phyloP scores from a whole-genome alignment of 192 early-diverging fungal genomes.

The Lobulomyces angularis region DNA sequence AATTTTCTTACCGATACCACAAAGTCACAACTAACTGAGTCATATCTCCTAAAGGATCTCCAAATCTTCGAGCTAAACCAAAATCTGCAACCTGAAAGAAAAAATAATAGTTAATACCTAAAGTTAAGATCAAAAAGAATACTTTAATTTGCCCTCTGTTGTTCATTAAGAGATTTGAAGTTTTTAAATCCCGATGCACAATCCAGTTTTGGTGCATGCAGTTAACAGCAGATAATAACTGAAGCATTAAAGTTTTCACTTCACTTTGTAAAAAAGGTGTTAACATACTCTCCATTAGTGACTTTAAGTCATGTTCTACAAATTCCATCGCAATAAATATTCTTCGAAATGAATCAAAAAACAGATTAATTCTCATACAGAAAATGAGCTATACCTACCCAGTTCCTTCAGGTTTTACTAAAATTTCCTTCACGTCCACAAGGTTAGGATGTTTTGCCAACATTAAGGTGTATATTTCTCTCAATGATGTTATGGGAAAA shows the following conservation, averaged over 20 bases:
- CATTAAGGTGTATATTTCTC: slow-evolving; percentile 64
- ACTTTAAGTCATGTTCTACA: slow-evolving; percentile 87
- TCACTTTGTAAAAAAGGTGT: slow-evolving; percentile 74
- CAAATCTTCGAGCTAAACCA: slow-evolving; percentile 50
- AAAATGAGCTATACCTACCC: slow-evolving; percentile 44
- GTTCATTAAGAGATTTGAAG: slow-evolving; percentile 46
- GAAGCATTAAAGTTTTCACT: slow-evolving; percentile 63
- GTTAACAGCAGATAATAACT: slow-evolving; percentile 48
- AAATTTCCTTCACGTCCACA: slow-evolving; percentile 68
- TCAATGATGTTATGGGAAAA: slow-evolving; percentile 64
- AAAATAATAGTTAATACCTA: slow-evolving; percentile 1
- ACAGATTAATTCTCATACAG: slow-evolving; percentile 5
- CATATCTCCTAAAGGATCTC: slow-evolving; percentile 48
- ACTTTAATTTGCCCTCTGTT: slow-evolving; percentile 42
- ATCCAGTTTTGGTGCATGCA: slow-evolving; percentile 57
- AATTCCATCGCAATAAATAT: slow-evolving; percentile 98
- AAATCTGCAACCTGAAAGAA: slow-evolving; percentile 67
- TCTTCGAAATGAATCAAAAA: slow-evolving; percentile 16
- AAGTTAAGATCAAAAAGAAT: no score
- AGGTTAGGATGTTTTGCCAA: slow-evolving; percentile 73
- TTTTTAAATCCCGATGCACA: slow-evolving; percentile 58
- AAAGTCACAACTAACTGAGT: slow-evolving; percentile 57
- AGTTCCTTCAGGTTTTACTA: slow-evolving; percentile 45
- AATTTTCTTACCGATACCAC: slow-evolving; percentile 46
- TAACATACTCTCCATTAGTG: slow-evolving; percentile 75